Percentiles rank a stretch among this genome's conserved stretches.
Evolutionary conservation across 306 rosid species (phyloP).

Genomic region (Ochetophila trinervis): DNA sequence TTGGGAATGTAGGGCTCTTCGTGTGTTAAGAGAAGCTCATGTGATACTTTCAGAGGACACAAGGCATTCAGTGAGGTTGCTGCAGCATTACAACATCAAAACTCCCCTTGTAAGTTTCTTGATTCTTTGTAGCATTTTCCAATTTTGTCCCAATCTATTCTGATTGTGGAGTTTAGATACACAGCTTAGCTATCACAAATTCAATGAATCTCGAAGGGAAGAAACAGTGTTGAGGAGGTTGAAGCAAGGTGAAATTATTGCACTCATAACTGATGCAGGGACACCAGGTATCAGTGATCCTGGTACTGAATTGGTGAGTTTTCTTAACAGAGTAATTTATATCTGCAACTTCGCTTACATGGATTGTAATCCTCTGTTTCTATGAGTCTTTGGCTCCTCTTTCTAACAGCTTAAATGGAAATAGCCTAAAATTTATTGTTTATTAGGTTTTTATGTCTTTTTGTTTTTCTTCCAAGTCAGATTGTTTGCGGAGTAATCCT

Average conservation of each 20-base stretch:
- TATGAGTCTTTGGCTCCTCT: too few relatives aligned
- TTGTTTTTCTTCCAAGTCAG: background rate
- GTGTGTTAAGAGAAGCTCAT: slow-evolving; percentile 68
- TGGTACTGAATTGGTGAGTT: slow-evolving; percentile 77
- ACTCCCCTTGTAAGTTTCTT: slow-evolving; percentile 70
- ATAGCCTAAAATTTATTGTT: too few relatives aligned
- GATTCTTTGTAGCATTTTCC: background rate
- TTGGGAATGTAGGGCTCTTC: slow-evolving; percentile 61
- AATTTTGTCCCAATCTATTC: slow-evolving; percentile 7
- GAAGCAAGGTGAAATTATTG: slow-evolving; percentile 83
- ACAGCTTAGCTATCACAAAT: slow-evolving; percentile 95
- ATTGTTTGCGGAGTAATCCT: background rate
- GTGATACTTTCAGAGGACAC: slow-evolving; percentile 91
- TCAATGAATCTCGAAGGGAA: slow-evolving; percentile 83
- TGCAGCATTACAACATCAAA: slow-evolving; percentile 71
- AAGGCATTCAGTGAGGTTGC: slow-evolving; percentile 87
- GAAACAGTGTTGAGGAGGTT: slow-evolving; percentile 75
- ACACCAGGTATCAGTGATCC: slow-evolving; percentile 95
- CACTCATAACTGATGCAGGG: slow-evolving; percentile 87
- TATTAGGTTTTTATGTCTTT: too few relatives aligned
- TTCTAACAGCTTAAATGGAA: too few relatives aligned
- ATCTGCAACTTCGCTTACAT: too few relatives aligned
- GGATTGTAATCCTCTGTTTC: too few relatives aligned
- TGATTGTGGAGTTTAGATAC: slow-evolving; percentile 33
- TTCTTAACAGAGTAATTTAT: background rate